Conservation (phyloP, 1,284 basidiomycete species). For the Psilocybe mexicana region DNA sequence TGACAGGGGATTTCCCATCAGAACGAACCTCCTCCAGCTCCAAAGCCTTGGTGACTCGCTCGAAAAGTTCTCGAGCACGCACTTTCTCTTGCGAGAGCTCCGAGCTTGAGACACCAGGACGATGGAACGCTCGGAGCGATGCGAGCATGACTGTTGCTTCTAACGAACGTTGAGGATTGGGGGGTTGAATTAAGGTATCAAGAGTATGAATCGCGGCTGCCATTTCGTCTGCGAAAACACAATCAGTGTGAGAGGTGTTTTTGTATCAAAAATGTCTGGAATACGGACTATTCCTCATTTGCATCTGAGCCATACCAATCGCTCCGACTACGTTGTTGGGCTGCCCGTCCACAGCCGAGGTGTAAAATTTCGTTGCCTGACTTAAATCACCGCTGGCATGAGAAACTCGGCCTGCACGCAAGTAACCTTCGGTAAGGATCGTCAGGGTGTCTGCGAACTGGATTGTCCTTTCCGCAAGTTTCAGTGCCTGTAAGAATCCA, state of each 20-base stretch:
- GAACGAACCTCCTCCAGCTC: constrained; percentile 51
- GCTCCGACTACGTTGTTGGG: constrained; percentile 77
- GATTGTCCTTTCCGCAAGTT: constrained; percentile 89
- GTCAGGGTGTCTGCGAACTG: constrained; percentile 89
- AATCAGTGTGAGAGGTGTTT: background rate
- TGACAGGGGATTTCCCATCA: constrained; percentile 38
- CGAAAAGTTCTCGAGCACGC: constrained; percentile 80
- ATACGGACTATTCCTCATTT: constrained; percentile 74
- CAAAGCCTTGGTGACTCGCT: constrained; percentile 70
- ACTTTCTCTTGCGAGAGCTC: constrained; percentile 73
- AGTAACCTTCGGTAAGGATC: constrained; percentile 75
- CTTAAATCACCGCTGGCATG: constrained; percentile 65
- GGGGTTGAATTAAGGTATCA: constrained; percentile 74
- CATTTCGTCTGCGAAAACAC: constrained; percentile 56
- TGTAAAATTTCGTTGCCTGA: constrained; percentile 75
- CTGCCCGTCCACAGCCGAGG: constrained; percentile 72
- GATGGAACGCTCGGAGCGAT: constrained; percentile 78
- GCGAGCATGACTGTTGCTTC: constrained; percentile 91
- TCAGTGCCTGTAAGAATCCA: constrained; percentile 63
- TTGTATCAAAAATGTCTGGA: background rate
- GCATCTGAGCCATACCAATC: constrained; percentile 85
- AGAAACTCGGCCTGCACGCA: constrained; percentile 76
- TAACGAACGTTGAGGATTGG: constrained; percentile 61
- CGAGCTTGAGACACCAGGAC: constrained; percentile 73
- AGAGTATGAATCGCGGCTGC: constrained; percentile 85